A percentile compares a stretch with the other conserved stretches of the same genome.
phyloP scores from a whole-genome alignment of 345 rosid species.

The Ailanthus altissimus region DNA sequence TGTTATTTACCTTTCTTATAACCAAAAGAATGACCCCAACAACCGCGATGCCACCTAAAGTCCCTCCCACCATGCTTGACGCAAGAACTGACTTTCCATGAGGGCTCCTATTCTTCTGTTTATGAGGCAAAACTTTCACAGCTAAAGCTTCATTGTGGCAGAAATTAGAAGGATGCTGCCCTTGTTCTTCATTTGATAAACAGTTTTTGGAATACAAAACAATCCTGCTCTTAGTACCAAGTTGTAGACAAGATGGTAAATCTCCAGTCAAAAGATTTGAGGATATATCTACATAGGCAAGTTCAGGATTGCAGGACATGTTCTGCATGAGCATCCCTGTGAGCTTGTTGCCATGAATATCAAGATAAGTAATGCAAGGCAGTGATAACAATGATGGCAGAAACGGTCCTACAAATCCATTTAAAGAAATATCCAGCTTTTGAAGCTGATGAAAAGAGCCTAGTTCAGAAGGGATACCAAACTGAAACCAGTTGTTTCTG shows the following conservation, averaged over 20 bases:
- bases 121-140: constrained; percentile 44
- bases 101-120: constrained; percentile 26
- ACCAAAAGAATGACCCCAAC: constrained; percentile 34
- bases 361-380: constrained; percentile 49
- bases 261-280: constrained; percentile 56
- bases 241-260: constrained; percentile 53
- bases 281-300: constrained; percentile 49
- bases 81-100: constrained; percentile 34
- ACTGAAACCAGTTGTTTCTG: constrained; percentile 52
- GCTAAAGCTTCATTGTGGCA: constrained; percentile 66
- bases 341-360: constrained; percentile 50
- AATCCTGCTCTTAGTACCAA: constrained; percentile 15
- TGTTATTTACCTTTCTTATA: constrained; percentile 23
- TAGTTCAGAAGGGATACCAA: constrained; percentile 44
- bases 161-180: constrained; percentile 45
- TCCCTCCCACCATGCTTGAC: constrained; percentile 49
- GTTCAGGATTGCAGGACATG: constrained; percentile 52
- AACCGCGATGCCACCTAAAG: constrained; percentile 37
- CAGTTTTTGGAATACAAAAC: constrained; percentile 49
- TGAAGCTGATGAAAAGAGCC: constrained; percentile 47
- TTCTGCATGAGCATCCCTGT: constrained; percentile 47
- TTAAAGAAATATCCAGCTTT: constrained; percentile 59
- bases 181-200: constrained; percentile 39
- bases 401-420: constrained; percentile 57
- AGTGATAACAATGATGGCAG: constrained; percentile 45